Percentiles rank a stretch among this genome's conserved stretches.
These are phyloP conservation scores for Amoeboaphelidium protococcarum DNA, from an alignment of 371 early-diverging fungal genomes.

Conservation along the genomic window DNA sequence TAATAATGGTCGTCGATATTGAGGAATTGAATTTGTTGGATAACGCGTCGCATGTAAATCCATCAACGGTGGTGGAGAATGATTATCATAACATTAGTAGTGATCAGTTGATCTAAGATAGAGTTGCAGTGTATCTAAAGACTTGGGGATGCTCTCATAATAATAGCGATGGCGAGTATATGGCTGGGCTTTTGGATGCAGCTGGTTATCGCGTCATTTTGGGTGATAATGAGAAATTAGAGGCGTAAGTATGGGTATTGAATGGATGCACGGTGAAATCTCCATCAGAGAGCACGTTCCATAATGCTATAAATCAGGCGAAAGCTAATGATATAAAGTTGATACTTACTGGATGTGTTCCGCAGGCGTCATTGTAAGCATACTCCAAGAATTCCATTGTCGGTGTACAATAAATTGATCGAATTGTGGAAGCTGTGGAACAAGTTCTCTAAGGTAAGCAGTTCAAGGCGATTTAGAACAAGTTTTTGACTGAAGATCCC, in stretches of 20 bases:
- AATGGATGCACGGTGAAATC: constrained; percentile 27
- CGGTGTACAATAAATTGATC: constrained; percentile 21
- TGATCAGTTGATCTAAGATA: constrained; percentile 5
- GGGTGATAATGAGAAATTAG: constrained; percentile 8
- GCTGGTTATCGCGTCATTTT: constrained; percentile 16
- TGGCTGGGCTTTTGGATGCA: constrained; percentile 19
- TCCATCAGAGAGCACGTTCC: constrained; percentile 18
- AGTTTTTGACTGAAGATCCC: constrained; percentile 6
- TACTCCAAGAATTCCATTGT: background rate
- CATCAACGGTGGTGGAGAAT: no score
- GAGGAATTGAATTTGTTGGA: no score
- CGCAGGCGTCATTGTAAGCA: constrained; percentile 6
- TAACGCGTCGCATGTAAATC: no score
- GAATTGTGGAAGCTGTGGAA: constrained; percentile 22
- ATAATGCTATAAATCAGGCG: constrained; percentile 16
- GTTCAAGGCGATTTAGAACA: background rate
- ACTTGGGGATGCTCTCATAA: constrained; percentile 22
- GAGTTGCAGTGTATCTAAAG: constrained; percentile 14
- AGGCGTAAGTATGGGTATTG: constrained; percentile 20
- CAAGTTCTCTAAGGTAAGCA: constrained; percentile 18
- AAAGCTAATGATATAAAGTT: constrained; percentile 10
- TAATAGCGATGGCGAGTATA: constrained; percentile 18
- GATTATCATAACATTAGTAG: background rate
- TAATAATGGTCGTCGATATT: no score
- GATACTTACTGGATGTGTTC: constrained; percentile 15